Percentiles rank a stretch among this genome's conserved stretches.
Conservation (phyloP, 495 filamentous ascomycete species). For the Aspergillus nanangensis region DNA sequence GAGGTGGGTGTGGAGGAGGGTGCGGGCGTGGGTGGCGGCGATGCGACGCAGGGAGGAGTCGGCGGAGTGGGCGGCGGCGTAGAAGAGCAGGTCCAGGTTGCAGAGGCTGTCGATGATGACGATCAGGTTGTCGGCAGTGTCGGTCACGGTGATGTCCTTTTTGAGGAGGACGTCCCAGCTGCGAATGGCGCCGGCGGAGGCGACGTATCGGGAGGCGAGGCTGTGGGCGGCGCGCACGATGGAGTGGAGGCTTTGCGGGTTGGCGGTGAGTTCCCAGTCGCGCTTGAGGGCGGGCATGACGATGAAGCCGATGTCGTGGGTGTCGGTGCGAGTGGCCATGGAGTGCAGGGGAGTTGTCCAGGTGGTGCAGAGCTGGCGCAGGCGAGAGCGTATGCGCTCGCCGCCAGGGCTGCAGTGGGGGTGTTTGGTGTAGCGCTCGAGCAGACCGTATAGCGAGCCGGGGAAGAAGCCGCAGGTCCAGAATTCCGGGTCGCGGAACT, state of each 20-base stretch:
- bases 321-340: conserved; percentile 28
- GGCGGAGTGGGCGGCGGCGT: conserved; percentile 27
- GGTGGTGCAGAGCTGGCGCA: conserved; percentile 7
- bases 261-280: conserved; percentile 29
- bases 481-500: conserved; percentile 33
- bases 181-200: conserved; percentile 30
- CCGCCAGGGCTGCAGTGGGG: conserved; percentile 13
- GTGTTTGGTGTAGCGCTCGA: conserved; percentile 28
- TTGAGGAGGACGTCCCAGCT: conserved; percentile 32
- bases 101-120: conserved; percentile 45
- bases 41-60: conserved; percentile 20
- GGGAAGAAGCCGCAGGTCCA: conserved; percentile 45
- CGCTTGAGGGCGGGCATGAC: conserved; percentile 23
- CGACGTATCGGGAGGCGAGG: conserved; percentile 29
- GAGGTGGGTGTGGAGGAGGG: conserved; percentile 26
- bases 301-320: conserved; percentile 45
- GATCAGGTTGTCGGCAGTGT: conserved; percentile 26
- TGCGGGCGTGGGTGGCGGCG: conserved; percentile 32
- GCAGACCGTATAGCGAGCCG: conserved; percentile 24
- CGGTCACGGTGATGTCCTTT: conserved; percentile 14
- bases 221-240: conserved; percentile 28
- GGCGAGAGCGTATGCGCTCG: no score
- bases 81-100: conserved; percentile 40
- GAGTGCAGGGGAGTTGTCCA: conserved; percentile 15
- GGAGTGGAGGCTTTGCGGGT: conserved; percentile 20